phyloP scores from a whole-genome alignment of 2,329 filamentous ascomycete genomes.

The Gaeumannomyces sp. region DNA sequence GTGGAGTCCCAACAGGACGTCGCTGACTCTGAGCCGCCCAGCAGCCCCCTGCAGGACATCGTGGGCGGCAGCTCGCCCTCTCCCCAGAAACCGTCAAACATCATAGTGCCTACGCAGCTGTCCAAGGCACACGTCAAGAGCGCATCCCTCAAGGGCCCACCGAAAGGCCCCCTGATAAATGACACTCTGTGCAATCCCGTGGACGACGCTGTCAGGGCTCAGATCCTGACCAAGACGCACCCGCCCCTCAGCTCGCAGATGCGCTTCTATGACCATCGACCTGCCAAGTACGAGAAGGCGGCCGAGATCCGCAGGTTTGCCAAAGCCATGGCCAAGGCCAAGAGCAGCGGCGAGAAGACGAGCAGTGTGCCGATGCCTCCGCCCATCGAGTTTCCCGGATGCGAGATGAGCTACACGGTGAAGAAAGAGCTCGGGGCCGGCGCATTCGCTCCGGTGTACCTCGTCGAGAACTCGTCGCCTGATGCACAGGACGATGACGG shows the following conservation, averaged over 20 bases:
- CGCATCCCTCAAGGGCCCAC: constrained; percentile 19
- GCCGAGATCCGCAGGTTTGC: constrained; percentile 76
- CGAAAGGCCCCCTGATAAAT: constrained; percentile 68
- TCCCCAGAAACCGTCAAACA: constrained; percentile 20
- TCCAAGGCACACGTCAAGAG: constrained; percentile 17
- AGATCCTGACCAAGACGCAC: constrained; percentile 68
- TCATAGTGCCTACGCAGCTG: neutral
- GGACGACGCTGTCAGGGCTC: constrained; percentile 64
- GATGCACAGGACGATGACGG: constrained; percentile 37
- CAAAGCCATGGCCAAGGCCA: constrained; percentile 56
- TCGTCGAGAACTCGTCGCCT: constrained; percentile 67
- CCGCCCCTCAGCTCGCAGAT: constrained; percentile 68
- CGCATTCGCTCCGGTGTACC: constrained; percentile 91
- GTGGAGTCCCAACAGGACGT: constrained; percentile 18
- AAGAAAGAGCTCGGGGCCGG: constrained; percentile 85
- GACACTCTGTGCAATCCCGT: constrained; percentile 86
- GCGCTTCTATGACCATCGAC: constrained; percentile 71
- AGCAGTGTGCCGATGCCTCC: constrained; percentile 54
- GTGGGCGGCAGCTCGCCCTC: constrained; percentile 1
- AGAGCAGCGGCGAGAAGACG: constrained; percentile 53
- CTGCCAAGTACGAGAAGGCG: constrained; percentile 58
- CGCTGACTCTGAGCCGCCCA: constrained; percentile 23
- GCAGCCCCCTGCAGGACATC: constrained; percentile 55
- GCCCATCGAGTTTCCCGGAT: constrained; percentile 60
- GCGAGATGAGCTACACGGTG: constrained; percentile 64